Evolutionary conservation across 345 rosid species (phyloP).

Genomic region (Corymbia maculata): DNA sequence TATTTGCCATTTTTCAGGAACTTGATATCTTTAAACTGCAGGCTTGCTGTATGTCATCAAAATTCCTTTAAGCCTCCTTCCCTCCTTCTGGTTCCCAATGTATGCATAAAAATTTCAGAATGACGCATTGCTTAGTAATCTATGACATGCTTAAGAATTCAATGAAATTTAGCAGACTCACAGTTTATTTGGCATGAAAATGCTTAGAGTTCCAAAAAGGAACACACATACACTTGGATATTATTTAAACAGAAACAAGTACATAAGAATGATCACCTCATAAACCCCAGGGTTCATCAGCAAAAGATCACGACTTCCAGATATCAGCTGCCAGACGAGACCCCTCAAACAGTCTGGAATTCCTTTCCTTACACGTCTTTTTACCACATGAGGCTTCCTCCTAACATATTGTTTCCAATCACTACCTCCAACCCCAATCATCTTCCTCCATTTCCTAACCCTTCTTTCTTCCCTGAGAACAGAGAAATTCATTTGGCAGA

Average conservation of each 20-base stretch:
- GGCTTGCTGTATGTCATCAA: background rate
- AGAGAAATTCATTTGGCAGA: background rate
- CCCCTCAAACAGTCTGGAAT: conserved; percentile 98
- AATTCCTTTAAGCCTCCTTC: background rate
- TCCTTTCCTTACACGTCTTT: conserved; percentile 83
- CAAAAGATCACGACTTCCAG: conserved; percentile 92
- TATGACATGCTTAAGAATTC: background rate
- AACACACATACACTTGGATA: background rate
- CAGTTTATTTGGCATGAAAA: background rate
- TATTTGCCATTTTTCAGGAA: background rate
- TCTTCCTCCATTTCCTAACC: conserved; percentile 92
- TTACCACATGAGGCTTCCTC: conserved; percentile 83
- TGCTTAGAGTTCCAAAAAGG: background rate
- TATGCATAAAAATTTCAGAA: background rate
- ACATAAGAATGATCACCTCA: conserved; percentile 30
- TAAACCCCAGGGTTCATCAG: conserved; percentile 94
- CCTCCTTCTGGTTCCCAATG: background rate
- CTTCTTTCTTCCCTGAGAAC: conserved; percentile 74
- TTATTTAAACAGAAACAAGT: background rate
- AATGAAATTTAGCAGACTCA: background rate
- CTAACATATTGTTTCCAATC: conserved; percentile 91
- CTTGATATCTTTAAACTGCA: background rate
- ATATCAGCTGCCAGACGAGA: conserved; percentile 94
- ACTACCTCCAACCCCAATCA: conserved; percentile 95
- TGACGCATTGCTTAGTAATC: background rate